Base-by-base conservation (phyloP, 495 filamentous ascomycete species). In the Penicillium arizonense region DNA sequence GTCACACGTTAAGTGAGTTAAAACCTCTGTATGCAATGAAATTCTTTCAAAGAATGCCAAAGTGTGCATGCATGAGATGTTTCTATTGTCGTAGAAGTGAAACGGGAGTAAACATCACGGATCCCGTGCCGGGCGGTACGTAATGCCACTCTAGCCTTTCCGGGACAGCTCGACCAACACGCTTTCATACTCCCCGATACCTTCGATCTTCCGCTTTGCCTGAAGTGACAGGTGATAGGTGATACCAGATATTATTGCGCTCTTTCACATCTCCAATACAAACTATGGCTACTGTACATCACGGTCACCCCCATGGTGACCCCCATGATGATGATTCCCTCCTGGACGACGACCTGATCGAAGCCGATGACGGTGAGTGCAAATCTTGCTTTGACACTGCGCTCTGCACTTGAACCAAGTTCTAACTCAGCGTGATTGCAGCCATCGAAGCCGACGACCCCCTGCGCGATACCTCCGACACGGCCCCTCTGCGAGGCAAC, bases 381-480 rank as follows among this genome's bases (percentile, higher is more conserved):
- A 36, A 14, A 40, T 41, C 5, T 21, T 24, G 37, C 24, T 33
- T 20, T n/a, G 5, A 3, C 23, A 26, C 18, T 18, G 35, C 20
- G 33, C 20, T 11, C n/a, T 13, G 11, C 10, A 12, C 28, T 50
- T 33, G 8, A 35, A n/a, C 13, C 23, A 5, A 12, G 44, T 54
- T 23, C 50, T 64, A 52, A 67, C 16, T 4, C n/a, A 18, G n/a
- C n/a, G 21, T 24, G 9, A 34, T 33, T 66, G 52, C 54, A 73
- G 75, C 93, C 67, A 89, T 95, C 76, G 90, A 96, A 64, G 89
- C 96, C 59, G 94, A 98, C 67, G 93, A 97, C 73, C 94, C 93
- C 12, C 77, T 93, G 37, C 77, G 79, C 45, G 73, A 83, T 39
- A 79, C 76, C 40, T 85, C 87, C 53, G 85, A 89, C 65, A 86